A percentile compares a stretch with the other conserved stretches of the same genome.
Evolutionary conservation across 2,329 filamentous ascomycete genomes (phyloP).

Genomic region (Aspergillus tubingensis): DNA sequence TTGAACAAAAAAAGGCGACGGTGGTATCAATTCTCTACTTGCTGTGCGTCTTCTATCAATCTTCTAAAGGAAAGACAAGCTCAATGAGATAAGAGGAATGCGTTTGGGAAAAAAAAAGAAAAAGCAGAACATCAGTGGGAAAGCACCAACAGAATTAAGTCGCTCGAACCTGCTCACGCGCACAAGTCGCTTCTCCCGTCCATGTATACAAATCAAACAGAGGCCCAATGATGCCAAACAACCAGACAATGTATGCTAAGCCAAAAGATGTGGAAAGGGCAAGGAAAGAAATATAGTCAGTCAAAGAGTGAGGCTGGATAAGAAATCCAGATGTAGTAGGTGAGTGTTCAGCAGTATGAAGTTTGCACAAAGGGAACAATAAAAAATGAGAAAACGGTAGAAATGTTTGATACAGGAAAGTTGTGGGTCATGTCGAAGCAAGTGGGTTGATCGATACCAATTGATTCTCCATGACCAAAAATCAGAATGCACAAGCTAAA

Average conservation of each 20-base stretch:
- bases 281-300: slow-evolving; percentile 4
- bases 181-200: slow-evolving; percentile 4
- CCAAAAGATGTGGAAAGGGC: neutral
- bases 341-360: neutral
- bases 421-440: neutral
- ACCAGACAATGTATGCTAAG: neutral
- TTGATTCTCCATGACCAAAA: neutral
- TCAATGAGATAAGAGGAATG: neutral
- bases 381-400: neutral
- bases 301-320: slow-evolving; percentile 1
- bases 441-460: neutral
- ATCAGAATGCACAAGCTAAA: neutral
- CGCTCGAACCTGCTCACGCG: slow-evolving; percentile 9
- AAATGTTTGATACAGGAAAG: slow-evolving; percentile 6
- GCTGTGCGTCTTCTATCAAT: slow-evolving; percentile 26
- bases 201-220: slow-evolving; percentile 5
- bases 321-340: neutral
- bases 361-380: neutral
- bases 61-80: slow-evolving; percentile 20
- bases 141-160: slow-evolving; percentile 8
- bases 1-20: slow-evolving; percentile 5
- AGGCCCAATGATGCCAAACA: neutral
- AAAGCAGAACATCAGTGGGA: neutral
- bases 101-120: no score
- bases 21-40: slow-evolving; percentile 29